phyloP scores from a whole-genome alignment of 2,329 filamentous ascomycete species.

The Fusarium paranaense region DNA sequence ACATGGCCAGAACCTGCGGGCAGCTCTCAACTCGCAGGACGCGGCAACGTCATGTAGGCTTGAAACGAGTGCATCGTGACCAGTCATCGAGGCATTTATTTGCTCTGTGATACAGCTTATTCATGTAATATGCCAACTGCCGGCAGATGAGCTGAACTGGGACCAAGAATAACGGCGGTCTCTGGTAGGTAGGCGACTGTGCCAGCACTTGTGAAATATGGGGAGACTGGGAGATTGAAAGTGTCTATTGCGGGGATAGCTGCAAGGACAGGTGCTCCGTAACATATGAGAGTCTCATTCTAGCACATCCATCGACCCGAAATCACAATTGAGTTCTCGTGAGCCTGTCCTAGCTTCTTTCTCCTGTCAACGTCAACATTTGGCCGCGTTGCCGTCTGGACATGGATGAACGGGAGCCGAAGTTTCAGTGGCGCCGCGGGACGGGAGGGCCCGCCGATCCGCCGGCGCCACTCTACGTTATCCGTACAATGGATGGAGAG shows the following conservation, averaged over 20 bases:
- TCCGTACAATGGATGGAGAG: background rate
- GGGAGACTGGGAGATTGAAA: background rate
- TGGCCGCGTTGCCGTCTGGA: slow-evolving; percentile 5
- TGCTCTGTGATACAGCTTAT: background rate
- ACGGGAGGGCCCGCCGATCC: slow-evolving; percentile 26
- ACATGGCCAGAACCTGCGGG: background rate
- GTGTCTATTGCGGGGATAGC: background rate
- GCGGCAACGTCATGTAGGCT: slow-evolving; percentile 7
- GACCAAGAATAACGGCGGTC: background rate
- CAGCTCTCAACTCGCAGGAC: slow-evolving; percentile 11
- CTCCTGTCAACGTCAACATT: background rate
- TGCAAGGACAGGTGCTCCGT: background rate
- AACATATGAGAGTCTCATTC: background rate
- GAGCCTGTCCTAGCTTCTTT: background rate
- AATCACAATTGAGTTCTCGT: background rate
- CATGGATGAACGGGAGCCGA: slow-evolving; percentile 14
- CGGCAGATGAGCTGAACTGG: background rate
- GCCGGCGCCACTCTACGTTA: slow-evolving; percentile 33
- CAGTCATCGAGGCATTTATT: slow-evolving; percentile 2
- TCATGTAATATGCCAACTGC: background rate
- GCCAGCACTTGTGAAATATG: background rate
- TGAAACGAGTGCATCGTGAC: slow-evolving; percentile 12
- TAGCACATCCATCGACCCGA: background rate
- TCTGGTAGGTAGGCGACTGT: background rate
- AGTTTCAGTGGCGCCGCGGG: slow-evolving; percentile 27